Base-by-base conservation (phyloP, 768 basidiomycete genomes). In the Pulveroboletus sp. region DNA sequence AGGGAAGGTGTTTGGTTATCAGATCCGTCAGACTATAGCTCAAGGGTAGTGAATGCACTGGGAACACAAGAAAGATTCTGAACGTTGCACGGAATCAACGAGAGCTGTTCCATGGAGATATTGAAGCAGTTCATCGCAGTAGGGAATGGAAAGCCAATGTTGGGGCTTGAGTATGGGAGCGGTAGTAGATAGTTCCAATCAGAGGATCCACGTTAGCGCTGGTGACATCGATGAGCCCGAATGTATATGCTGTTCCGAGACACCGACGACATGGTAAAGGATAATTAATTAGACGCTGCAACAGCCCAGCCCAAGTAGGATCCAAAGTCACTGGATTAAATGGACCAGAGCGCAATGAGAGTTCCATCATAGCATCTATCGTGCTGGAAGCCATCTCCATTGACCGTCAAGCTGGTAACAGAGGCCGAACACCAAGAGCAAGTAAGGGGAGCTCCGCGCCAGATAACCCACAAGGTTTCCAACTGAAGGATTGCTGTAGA, bases 81-180 rank as follows among this genome's bases (percentile, higher is more conserved):
- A 13, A 52, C 58, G 22, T 50, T 34, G 19, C 45, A 49, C 19
- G 53, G 58, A 16, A 60, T 3, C 0, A 58, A 50, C 9, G 54
- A 43, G 13, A 56, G 45, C 1, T 19, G 11, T 37, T 62, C 57
- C 36, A 40, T 26, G 17, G 58, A 52, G 5, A 62, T 32, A 10
- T 57, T 49, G 41, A 60, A 53, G 24, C 54, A 50, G 23, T 60
- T 57, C 11, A 63, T n/a, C 6, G 30, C 38, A 16, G 47, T 44
- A 19, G 46, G 22, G 34, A 39, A 27, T 12, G 41, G 49, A 24
- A 40, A 42, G 1, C 45, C 48, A 6, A 20, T 13, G 35, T 47
- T 37, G 2, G 16, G 16, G 2, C 1, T 3, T 17, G 6, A 13
- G 40, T 43, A 17, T 48, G 40, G 20, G 61, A 52, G 29, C 55